These are phyloP conservation scores for Aspergillus mulundensis DNA, from an alignment of 495 filamentous ascomycete genomes.

Conservation along the genomic window DNA sequence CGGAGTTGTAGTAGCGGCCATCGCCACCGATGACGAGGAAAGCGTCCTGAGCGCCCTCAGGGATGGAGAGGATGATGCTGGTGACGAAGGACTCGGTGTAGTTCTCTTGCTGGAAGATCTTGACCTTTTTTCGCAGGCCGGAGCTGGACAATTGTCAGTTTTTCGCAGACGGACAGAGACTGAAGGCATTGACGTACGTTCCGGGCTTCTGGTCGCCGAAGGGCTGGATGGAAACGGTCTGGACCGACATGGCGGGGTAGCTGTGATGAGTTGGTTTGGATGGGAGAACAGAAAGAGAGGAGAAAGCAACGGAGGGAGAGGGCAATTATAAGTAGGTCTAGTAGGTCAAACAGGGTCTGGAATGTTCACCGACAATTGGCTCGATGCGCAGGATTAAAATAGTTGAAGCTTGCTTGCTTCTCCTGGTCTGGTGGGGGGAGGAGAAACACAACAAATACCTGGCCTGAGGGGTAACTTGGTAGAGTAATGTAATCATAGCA, in stretches of 20 bases:
- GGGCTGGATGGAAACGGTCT: conserved; percentile 70
- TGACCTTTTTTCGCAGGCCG: conserved; percentile 97
- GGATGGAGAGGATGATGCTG: conserved; percentile 90
- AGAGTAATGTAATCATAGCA: conserved; percentile 3
- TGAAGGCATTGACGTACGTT: conserved; percentile 66
- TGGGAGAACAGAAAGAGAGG: conserved; percentile 1
- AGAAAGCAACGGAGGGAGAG: conserved; percentile 5
- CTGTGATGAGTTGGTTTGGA: conserved; percentile 5
- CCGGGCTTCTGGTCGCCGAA: conserved; percentile 97
- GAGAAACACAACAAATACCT: neutral
- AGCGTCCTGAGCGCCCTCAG: conserved; percentile 80
- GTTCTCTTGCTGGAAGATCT: conserved; percentile 89
- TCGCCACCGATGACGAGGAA: conserved; percentile 97
- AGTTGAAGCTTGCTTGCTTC: neutral
- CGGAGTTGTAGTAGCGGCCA: conserved; percentile 94
- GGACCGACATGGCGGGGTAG: conserved; percentile 58
- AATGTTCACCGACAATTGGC: conserved; percentile 16
- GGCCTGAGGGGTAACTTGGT: neutral
- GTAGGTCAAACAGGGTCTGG: neutral
- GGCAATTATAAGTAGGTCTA: neutral
- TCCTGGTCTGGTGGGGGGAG: conserved; percentile 5
- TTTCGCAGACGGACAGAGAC: neutral
- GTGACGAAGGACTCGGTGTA: conserved; percentile 96
- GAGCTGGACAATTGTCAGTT: conserved; percentile 57
- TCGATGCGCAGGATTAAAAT: neutral